A percentile compares a stretch with the other conserved stretches of the same genome.
Conservation (phyloP, 257 asterid species). For the Solanum stenotomum region DNA sequence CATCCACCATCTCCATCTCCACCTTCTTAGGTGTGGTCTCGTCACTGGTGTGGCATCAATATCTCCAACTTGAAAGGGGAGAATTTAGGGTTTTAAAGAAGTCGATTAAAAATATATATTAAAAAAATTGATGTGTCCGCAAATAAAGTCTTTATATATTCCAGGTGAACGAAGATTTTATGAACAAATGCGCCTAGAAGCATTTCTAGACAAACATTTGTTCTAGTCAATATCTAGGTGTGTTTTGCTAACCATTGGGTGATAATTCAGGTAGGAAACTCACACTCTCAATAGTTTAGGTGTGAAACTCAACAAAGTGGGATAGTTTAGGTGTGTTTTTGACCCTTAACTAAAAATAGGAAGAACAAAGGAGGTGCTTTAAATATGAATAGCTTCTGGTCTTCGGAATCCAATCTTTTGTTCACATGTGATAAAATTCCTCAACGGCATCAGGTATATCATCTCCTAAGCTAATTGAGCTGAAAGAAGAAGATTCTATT, state of each 20-base stretch:
- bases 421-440: conserved; percentile 36
- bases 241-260: neutral
- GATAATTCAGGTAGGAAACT: neutral
- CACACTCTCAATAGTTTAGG: neutral
- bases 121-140: neutral
- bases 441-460: conserved; percentile 42
- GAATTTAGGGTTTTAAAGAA: neutral
- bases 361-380: neutral
- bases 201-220: neutral
- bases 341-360: neutral
- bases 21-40: neutral
- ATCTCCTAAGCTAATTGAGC: conserved; percentile 25
- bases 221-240: neutral
- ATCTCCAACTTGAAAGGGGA: neutral
- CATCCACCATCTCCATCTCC: neutral
- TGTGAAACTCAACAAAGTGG: neutral
- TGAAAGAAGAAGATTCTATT: neutral
- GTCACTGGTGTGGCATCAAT: neutral
- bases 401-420: conserved; percentile 22
- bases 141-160: neutral
- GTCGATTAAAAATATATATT: too few species aligned
- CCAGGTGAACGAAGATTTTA: neutral
- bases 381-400: conserved; percentile 61
- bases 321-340: neutral
- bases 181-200: neutral